Evolutionary conservation across 768 basidiomycete species (phyloP), one percentile per base, ranked within the genome.

Genomic region (Leccinum broughii): DNA sequence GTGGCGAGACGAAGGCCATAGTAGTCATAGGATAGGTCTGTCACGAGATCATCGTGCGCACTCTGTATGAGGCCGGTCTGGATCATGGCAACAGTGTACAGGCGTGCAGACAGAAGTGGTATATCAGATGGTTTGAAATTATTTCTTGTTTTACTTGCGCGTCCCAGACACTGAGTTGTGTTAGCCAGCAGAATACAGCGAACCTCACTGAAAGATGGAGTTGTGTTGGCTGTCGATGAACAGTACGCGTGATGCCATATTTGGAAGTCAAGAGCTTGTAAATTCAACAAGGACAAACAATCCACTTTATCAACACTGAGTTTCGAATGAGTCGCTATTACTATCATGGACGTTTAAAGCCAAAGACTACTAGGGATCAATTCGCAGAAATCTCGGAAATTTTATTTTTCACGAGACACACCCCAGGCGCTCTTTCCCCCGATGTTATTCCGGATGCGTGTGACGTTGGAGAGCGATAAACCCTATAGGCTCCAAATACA

Each of bases 21-120:
- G 73, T 90, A 95, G 70, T 96, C 93, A 69, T 95, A 97, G 13
- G 87, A 83, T 57, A 91, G 84, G 76, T 95, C 94, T 0, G 92
- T 93, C 32, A 93, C 80, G 28, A 93, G 83, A 72, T 93, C 92
- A 55, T 77, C 82, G 74, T 94, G 92, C 6, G 89, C 89, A 65
- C 84, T 88, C 58, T 81, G 84, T 62, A 93, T 89, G 14, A 93
- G 79, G 9, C 88, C 89, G 5, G 89, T 89, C 74, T 93, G 91
- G 53, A 92, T 85, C 87, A 92, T 90, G 20, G 28, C 7, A 41
- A 46, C 44, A 46, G 20, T 46, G 44, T 22, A 22, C 44, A 46
- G 17, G 44, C 44, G 44, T 22, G 11, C 11, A 46, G 9, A 9
- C 20, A 7, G 26, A 41, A 35, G 1, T 20, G n/a, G 41, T 20